Conservation (phyloP, 73 alveolate species). For the Durusdinium trenchii region DNA sequence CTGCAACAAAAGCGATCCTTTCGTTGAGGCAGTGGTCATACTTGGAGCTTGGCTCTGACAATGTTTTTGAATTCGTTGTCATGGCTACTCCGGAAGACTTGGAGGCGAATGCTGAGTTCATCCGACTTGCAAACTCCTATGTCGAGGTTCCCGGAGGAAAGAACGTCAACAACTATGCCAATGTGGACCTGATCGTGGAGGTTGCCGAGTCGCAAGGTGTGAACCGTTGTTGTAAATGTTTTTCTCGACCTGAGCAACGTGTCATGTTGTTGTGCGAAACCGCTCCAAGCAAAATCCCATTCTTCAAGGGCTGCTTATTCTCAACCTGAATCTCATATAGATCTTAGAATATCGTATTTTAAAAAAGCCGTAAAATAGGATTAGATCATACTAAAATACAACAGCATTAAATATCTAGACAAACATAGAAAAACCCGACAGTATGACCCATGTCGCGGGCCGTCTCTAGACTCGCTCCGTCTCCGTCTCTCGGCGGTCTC, state of each 20-base stretch:
- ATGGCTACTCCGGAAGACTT: constrained; percentile 95
- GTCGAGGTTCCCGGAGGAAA: constrained; percentile 90
- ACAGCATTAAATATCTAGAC: no score
- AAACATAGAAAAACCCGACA: no score
- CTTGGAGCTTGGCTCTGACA: constrained; percentile 84
- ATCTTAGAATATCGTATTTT: no score
- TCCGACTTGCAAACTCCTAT: constrained; percentile 65
- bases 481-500: no score
- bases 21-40: constrained; percentile 89
- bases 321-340: no score
- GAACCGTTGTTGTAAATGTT: constrained; percentile 65
- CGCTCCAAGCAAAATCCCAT: no score
- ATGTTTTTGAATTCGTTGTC: constrained; percentile 87
- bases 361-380: no score
- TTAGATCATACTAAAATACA: no score
- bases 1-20: constrained; percentile 93
- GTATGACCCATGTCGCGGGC: no score
- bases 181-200: constrained; percentile 73
- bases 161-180: constrained; percentile 90
- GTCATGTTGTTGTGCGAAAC: no score
- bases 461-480: no score
- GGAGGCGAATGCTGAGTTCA: constrained; percentile 94
- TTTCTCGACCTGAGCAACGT: background rate
- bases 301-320: no score
- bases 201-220: constrained; percentile 95